Evolutionary conservation across 2,329 filamentous ascomycete species (phyloP).

Genomic region (Talaromyces funiculosus): DNA sequence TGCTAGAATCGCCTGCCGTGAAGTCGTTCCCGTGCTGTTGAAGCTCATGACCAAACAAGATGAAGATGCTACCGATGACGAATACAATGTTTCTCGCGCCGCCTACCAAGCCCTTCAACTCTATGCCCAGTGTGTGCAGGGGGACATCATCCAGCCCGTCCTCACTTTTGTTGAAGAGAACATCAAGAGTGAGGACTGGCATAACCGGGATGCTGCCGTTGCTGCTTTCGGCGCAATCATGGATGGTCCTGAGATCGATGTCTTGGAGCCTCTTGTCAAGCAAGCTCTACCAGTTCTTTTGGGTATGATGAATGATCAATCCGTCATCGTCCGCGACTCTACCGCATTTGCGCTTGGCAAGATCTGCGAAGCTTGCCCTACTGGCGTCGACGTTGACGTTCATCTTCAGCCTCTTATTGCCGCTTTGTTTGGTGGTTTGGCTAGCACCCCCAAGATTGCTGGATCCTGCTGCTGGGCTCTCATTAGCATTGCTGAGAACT

Average conservation of each 20-base stretch:
- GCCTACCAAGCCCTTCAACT: conserved; percentile 95
- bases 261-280: conserved; percentile 89
- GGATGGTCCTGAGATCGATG: conserved; percentile 92
- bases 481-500: conserved; percentile 96
- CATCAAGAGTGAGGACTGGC: conserved; percentile 88
- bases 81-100: conserved; percentile 93
- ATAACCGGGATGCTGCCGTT: conserved; percentile 87
- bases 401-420: conserved; percentile 82
- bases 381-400: conserved; percentile 77
- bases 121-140: conserved; percentile 85
- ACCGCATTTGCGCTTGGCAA: conserved; percentile 93
- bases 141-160: conserved; percentile 77
- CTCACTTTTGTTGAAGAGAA: conserved; percentile 88
- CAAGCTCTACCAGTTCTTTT: conserved; percentile 90
- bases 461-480: conserved; percentile 98
- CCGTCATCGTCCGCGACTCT: conserved; percentile 88
- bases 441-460: conserved; percentile 92
- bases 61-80: conserved; percentile 91
- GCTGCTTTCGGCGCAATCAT: conserved; percentile 98
- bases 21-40: conserved; percentile 89
- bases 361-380: conserved; percentile 88
- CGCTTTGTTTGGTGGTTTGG: conserved; percentile 82
- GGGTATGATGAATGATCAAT: conserved; percentile 82
- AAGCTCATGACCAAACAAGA: conserved; percentile 92
- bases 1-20: conserved; percentile 81